Conservation (phyloP, 2,329 filamentous ascomycete genomes). For the Trichoderma sp. region DNA sequence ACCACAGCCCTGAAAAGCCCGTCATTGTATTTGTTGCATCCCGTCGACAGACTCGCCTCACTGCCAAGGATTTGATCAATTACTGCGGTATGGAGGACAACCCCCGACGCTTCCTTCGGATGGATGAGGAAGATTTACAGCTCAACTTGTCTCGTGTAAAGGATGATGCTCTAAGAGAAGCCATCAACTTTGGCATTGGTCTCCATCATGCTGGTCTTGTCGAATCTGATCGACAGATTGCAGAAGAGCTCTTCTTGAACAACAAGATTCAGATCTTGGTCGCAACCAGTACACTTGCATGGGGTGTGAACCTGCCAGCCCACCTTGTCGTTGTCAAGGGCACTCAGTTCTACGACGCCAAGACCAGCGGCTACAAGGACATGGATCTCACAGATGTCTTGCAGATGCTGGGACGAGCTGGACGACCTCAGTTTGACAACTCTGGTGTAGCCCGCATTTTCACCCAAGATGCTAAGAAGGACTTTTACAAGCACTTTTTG, state of each 20-base stretch:
- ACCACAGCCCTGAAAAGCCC: constrained; percentile 91
- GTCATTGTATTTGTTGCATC: constrained; percentile 99
- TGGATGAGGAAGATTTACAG: constrained; percentile 92
- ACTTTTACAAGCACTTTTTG: constrained; percentile 98
- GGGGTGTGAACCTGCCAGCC: constrained; percentile 96
- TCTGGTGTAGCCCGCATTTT: constrained; percentile 97
- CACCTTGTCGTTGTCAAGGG: constrained; percentile 97
- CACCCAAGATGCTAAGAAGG: constrained; percentile 95
- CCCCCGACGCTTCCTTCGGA: constrained; percentile 84
- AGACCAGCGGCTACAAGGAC: constrained; percentile 95
- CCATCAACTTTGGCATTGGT: constrained; percentile 95
- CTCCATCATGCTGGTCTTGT: constrained; percentile 96
- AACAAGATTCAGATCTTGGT: constrained; percentile 98
- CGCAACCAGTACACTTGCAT: constrained; percentile 92
- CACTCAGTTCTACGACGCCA: constrained; percentile 96
- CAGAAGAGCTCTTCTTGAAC: constrained; percentile 92
- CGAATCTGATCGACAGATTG: constrained; percentile 85
- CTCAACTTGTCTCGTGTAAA: constrained; percentile 86
- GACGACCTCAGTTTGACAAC: constrained; percentile 92
- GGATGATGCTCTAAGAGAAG: constrained; percentile 86
- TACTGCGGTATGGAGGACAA: constrained; percentile 99
- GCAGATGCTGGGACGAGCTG: constrained; percentile 95
- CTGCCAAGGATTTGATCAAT: constrained; percentile 94
- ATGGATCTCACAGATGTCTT: constrained; percentile 98
- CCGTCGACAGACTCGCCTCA: constrained; percentile 87